Conservation (phyloP, 2,329 filamentous ascomycete genomes). For the Tolypocladium cylindrosporum region DNA sequence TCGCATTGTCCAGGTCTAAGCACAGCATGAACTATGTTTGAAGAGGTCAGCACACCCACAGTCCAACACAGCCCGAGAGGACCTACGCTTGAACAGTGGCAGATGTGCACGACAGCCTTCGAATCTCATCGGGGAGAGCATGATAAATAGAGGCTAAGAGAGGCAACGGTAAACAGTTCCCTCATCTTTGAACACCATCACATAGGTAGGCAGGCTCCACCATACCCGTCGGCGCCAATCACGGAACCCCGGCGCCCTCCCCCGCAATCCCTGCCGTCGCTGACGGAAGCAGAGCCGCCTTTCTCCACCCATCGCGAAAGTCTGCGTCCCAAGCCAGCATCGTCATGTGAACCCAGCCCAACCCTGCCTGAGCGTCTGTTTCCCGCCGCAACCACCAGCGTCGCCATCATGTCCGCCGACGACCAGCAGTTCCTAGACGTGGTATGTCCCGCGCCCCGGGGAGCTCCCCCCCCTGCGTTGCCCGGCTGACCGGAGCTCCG, state of each 20-base stretch:
- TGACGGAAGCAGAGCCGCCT: background rate
- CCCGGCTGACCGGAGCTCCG: conserved; percentile 1
- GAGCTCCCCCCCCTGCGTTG: background rate
- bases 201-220: background rate
- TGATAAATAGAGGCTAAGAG: no score
- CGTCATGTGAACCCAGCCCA: conserved; percentile 2
- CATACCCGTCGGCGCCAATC: conserved; percentile 1
- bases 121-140: background rate
- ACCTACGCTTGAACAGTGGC: no score
- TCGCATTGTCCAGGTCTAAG: no score
- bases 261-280: background rate
- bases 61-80: no score
- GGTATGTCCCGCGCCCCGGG: conserved; percentile 36
- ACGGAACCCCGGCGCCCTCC: conserved; percentile 2
- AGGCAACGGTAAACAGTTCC: background rate
- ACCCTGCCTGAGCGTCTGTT: background rate
- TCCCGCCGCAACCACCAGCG: background rate
- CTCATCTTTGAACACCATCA: background rate
- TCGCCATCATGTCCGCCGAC: conserved; percentile 59
- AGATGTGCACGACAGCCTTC: no score
- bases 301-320: background rate
- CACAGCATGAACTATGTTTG: no score
- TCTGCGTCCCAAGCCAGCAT: background rate
- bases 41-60: no score
- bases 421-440: conserved; percentile 71